Evolutionary conservation across 2,329 filamentous ascomycete species (phyloP), one percentile per base, ranked within the genome.

Genomic region (Penicillium brasilianum): DNA sequence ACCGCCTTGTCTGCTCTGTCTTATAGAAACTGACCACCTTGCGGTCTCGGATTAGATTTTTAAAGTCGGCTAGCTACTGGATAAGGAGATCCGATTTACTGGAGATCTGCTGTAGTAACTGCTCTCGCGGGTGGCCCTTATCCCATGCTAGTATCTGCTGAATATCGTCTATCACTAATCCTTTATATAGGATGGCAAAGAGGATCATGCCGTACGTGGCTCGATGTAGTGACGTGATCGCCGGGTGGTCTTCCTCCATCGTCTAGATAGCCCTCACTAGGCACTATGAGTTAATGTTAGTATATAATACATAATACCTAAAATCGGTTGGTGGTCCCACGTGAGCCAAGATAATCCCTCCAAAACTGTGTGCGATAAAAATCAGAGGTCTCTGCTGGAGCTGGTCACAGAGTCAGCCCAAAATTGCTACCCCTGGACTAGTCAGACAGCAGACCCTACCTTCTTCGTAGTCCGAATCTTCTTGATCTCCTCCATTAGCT

Each of bases 341-440:
- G 25, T 49, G 22, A 49, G 22, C 44, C 13, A 49, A n/a, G 13
- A 49, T 49, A 16, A 49, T 28, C 2, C 44, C 22, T 30, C 71
- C 68, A 63, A 71, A 71, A 51, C 69, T 69, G 48, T 74, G 69
- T 8, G 65, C 59, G 34, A 69, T 66, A 43, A 70, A 69, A 16
- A 71, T 55, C 44, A 69, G 52, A 49, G 63, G 68, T 57, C 71
- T 61, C 53, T 67, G 55, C 63, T 65, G 54, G 22, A 66, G 62
- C 71, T 72, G 46, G 9, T 55, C 32, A 22, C 22, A 62, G 8
- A 18, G 18, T 59, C 16, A 58, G 57, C 16, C n/a, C 53, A 1
- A 18, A 50, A 4, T 39, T 41, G 14, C 41, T 32, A 39, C 53
- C 14, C 13, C 37, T 52, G 32, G 41, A 39, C 11, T 48, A 32